Percentiles rank a stretch among this genome's conserved stretches.
These are phyloP conservation scores for Ensete ventricosum DNA, from an alignment of 176 grass and related monocot species.

Conservation along the genomic window DNA sequence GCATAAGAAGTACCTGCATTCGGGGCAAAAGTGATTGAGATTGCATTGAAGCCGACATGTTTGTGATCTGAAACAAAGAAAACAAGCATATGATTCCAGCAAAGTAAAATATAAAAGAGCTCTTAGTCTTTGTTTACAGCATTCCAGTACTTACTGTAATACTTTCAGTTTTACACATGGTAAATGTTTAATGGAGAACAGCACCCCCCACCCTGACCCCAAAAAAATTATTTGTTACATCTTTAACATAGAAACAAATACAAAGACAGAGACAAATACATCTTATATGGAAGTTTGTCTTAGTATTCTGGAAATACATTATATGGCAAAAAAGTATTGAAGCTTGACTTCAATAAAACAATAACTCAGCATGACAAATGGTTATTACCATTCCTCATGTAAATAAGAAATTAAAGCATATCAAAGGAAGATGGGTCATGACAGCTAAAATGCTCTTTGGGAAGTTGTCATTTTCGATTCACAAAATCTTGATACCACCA, in stretches of 20 bases:
- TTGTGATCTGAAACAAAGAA: conserved; percentile 66
- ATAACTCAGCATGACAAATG: neutral
- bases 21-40: conserved; percentile 55
- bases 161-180: neutral
- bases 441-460: neutral
- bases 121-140: neutral
- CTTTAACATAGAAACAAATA: too few species aligned
- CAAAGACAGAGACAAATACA: too few species aligned
- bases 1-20: conserved; percentile 52
- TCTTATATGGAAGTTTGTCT: too few species aligned
- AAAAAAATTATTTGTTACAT: too few species aligned
- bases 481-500: neutral
- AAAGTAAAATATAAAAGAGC: neutral
- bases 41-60: conserved; percentile 76
- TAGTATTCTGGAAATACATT: neutral
- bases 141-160: neutral
- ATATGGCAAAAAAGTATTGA: neutral
- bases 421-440: neutral
- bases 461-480: neutral
- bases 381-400: neutral
- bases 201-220: too few species aligned
- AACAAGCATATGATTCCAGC: neutral
- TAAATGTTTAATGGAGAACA: too few species aligned
- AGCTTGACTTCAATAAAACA: neutral
- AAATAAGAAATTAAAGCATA: neutral